These are phyloP conservation scores for Saccharomyces hybrid DNA, from an alignment of 1,139 yeast genomes.

Conservation along the genomic window DNA sequence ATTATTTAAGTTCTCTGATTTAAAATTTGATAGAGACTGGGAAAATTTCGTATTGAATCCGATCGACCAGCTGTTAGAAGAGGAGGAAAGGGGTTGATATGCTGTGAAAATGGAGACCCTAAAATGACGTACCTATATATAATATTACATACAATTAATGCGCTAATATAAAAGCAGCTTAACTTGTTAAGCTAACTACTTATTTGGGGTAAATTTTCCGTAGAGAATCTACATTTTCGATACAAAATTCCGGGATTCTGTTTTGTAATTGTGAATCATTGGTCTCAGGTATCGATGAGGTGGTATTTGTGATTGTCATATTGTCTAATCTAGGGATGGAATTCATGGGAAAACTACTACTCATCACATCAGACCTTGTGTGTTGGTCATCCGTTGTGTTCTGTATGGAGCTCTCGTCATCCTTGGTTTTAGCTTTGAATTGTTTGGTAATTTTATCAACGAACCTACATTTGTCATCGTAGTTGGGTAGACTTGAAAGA, in stretches of 20 bases:
- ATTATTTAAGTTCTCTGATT: slow-evolving; percentile 57
- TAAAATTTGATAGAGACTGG: slow-evolving; percentile 56
- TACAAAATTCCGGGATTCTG: slow-evolving; percentile 16
- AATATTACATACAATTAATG: neutral
- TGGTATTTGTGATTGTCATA: slow-evolving; percentile 19
- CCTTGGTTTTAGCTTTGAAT: neutral
- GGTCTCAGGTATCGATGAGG: slow-evolving; percentile 21
- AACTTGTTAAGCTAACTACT: neutral
- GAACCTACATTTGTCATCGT: slow-evolving; percentile 24
- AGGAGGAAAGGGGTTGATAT: neutral
- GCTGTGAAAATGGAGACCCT: neutral
- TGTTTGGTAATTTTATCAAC: slow-evolving; percentile 8
- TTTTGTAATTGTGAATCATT: slow-evolving; percentile 16
- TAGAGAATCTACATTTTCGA: slow-evolving; percentile 8
- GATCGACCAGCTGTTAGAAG: neutral
- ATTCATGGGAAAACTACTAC: slow-evolving; percentile 7
- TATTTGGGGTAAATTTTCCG: neutral
- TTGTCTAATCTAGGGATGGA: slow-evolving; percentile 18
- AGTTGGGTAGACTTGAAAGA: slow-evolving; percentile 35
- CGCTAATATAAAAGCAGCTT: neutral
- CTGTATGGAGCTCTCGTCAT: neutral
- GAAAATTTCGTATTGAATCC: slow-evolving; percentile 12
- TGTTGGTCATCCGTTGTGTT: neutral
- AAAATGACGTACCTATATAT: neutral
- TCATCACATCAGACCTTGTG: slow-evolving; percentile 2